Evolutionary conservation across 306 rosid genomes (phyloP).

Genomic region (Quercus ilex): DNA sequence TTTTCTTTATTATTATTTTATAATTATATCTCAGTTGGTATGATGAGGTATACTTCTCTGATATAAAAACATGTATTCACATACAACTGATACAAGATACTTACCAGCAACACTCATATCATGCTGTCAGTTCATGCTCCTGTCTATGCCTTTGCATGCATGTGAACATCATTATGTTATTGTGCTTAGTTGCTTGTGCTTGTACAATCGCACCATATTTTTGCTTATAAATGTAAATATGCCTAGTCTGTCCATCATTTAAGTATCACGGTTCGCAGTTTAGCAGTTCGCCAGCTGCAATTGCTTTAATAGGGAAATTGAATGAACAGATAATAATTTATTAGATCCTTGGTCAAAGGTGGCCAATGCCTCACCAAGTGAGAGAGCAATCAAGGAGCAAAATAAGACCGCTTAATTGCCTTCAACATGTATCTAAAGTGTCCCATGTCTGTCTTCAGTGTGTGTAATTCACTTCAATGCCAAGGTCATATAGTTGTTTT

Average conservation of each 20-base stretch:
- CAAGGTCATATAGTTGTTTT: not conserved
- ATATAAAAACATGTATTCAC: constrained; percentile 1
- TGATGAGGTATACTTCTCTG: constrained; percentile 1
- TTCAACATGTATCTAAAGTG: not conserved
- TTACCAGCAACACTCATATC: not conserved
- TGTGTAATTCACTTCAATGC: not conserved
- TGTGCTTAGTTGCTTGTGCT: constrained; percentile 4
- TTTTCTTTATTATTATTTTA: not conserved
- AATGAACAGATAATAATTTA: not conserved
- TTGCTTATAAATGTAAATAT: not conserved
- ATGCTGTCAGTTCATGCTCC: not conserved
- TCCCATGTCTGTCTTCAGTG: not conserved
- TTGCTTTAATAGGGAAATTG: not conserved
- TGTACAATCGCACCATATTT: not conserved
- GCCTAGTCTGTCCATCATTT: not conserved
- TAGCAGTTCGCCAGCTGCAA: not conserved
- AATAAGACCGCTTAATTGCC: not conserved
- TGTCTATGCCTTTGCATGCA: not conserved
- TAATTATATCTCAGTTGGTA: not conserved
- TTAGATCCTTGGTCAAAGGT: not conserved
- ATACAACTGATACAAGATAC: not conserved
- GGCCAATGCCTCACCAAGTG: not conserved
- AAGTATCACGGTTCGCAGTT: not conserved
- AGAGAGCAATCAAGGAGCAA: not conserved
- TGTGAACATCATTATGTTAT: not conserved